Base-by-base conservation (phyloP, 176 grass and related monocot genomes). In the Canna indica region DNA sequence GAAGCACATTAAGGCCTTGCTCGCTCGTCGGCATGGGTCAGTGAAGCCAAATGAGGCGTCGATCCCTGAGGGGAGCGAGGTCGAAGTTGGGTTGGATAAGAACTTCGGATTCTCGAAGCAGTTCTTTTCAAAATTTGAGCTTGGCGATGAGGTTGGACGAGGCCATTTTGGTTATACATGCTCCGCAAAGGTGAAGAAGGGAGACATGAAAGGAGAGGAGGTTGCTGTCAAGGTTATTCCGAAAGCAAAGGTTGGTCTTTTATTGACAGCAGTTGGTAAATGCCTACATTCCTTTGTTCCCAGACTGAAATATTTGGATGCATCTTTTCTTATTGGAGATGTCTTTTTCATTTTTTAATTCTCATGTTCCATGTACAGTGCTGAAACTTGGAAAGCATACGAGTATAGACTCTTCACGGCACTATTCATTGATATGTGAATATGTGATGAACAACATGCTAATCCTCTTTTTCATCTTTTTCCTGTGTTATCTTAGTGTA, bases 131-230 rank as follows among this genome's bases (percentile, higher is more conserved):
- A 99, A 84, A 79, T 99, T 90, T 80, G 95, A 99, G 32, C 86
- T 99, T 39, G 95, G 82, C 26, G 90, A 94, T 10, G 95, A 99
- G 82, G 85, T 99, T 50, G 95, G 95, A 15, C 84, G 95, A 11
- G 95, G 95, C 13, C 95, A 99, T 84, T 99, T 99, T 53, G 95
- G 95, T 13, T 99, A 99, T 65, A 99, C 95, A 33, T 99, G 90
- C 70, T 70, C 72, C 8, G 95, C 87, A 56, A 99, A 88, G 85
- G 95, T 80, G 68, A 99, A 99, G 76, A 99, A 94, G 67, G 90
- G 95, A n/a, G 95, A 99, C 60, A 82, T 86, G 80, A 99, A 94
- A 54, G 87, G 95, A 25, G 82, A 94, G 80, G 87, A 99, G 69
- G 95, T 99, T 69, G 95, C 95, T 36, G 82, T 99, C 79, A 99